Conservation (phyloP, 202 grass and related monocot species). For the Zoysia matrella region DNA sequence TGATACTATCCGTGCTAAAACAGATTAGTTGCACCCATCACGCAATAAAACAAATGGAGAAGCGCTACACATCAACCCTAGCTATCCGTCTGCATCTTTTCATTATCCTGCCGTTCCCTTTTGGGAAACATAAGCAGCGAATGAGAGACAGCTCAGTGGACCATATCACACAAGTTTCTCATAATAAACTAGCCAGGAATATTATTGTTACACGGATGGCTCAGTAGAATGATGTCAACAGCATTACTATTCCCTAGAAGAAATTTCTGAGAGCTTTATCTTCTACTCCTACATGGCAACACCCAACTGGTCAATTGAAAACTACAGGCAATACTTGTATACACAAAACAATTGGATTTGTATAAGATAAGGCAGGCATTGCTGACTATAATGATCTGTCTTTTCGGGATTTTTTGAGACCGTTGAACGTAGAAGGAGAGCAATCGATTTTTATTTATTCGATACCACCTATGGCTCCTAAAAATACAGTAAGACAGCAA, state of each 20-base stretch:
- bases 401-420: not conserved
- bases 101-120: not conserved
- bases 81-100: not conserved
- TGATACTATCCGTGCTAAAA: not conserved
- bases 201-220: not conserved
- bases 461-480: not conserved
- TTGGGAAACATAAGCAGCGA: too few species aligned
- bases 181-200: not conserved
- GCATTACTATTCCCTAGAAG: slow-evolving; percentile 47
- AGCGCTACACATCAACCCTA: slow-evolving; percentile 16
- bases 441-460: not conserved
- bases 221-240: slow-evolving; percentile 16
- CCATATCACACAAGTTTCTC: not conserved
- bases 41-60: not conserved
- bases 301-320: not conserved
- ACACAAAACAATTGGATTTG: slow-evolving; percentile 10
- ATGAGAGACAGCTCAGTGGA: slow-evolving; percentile 46
- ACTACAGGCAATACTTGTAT: not conserved
- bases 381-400: not conserved
- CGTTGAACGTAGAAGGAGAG: not conserved
- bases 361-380: slow-evolving; percentile 19
- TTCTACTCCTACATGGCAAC: slow-evolving; percentile 25
- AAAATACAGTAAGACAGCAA: slow-evolving; percentile 5
- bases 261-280: not conserved
- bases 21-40: not conserved